Conservation (phyloP, 2,329 filamentous ascomycete genomes). For the Sclerotinia minor region DNA sequence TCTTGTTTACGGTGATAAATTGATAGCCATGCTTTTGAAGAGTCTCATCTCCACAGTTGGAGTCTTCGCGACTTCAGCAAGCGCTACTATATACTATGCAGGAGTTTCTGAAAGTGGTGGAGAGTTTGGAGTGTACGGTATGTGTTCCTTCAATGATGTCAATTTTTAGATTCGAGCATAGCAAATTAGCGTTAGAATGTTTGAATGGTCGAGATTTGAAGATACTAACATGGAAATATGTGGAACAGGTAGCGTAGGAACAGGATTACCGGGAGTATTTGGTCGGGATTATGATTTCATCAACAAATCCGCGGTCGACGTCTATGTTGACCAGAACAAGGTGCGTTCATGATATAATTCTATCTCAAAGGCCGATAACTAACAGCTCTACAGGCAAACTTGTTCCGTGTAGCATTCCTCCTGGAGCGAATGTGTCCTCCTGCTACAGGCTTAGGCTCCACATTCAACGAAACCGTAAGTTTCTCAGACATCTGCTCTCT, state of each 20-base stretch:
- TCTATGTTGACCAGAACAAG: slow-evolving; percentile 50
- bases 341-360: slow-evolving; percentile 31
- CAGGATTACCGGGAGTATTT: slow-evolving; percentile 51
- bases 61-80: slow-evolving; percentile 7
- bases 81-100: slow-evolving; percentile 50
- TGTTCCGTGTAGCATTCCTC: slow-evolving; percentile 52
- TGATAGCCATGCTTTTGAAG: slow-evolving; percentile 10
- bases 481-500: neutral
- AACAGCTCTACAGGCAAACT: slow-evolving; percentile 42
- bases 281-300: slow-evolving; percentile 54
- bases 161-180: neutral
- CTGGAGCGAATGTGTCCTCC: slow-evolving; percentile 53
- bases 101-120: slow-evolving; percentile 51
- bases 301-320: slow-evolving; percentile 47
- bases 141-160: neutral
- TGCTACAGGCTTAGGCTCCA: slow-evolving; percentile 48
- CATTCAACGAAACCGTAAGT: slow-evolving; percentile 50
- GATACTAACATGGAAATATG: slow-evolving; percentile 23
- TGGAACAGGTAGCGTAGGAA: slow-evolving; percentile 42
- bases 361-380: neutral
- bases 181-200: neutral
- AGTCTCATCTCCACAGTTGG: slow-evolving; percentile 1
- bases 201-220: neutral
- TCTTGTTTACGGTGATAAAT: neutral
- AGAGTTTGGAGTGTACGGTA: slow-evolving; percentile 50